A percentile compares a stretch with the other conserved stretches of the same genome.
phyloP scores from a whole-genome alignment of 192 early-diverging fungal genomes.

The Backusella australiensis region DNA sequence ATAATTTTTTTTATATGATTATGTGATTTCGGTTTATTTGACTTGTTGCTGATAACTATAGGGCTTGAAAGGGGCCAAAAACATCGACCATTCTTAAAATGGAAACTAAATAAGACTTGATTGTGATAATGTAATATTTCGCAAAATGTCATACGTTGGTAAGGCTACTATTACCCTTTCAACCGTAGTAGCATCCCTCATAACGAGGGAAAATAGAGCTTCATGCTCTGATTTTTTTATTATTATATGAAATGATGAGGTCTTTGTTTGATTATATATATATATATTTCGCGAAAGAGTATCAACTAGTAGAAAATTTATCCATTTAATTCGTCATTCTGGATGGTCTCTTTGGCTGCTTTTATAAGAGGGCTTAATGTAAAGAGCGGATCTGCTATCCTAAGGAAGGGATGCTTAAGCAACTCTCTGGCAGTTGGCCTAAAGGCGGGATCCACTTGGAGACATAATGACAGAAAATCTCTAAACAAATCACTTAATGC shows the following conservation, averaged over 20 bases:
- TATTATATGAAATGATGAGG: not conserved
- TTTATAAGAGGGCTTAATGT: slow-evolving; percentile 79
- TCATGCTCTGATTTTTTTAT: not conserved
- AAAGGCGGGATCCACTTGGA: slow-evolving; percentile 82
- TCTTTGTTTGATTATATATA: not conserved
- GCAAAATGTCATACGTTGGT: not conserved
- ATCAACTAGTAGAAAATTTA: not conserved
- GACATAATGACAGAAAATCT: slow-evolving; percentile 76
- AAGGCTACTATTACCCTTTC: not conserved
- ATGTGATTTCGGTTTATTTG: too few species aligned
- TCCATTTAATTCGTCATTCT: not conserved
- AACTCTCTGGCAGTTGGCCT: slow-evolving; percentile 80
- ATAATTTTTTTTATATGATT: too few species aligned
- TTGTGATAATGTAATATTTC: too few species aligned
- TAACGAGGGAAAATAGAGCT: not conserved
- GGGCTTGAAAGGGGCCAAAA: too few species aligned
- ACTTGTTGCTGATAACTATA: too few species aligned
- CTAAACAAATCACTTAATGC: slow-evolving; percentile 69
- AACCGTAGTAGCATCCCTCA: not conserved
- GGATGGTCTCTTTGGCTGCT: slow-evolving; percentile 14
- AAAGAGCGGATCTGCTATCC: slow-evolving; percentile 77
- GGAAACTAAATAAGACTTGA: too few species aligned
- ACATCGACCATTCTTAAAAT: too few species aligned
- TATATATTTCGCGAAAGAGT: not conserved
- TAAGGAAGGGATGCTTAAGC: slow-evolving; percentile 84